Evolutionary conservation across 768 basidiomycete genomes (phyloP).

Genomic region (Asterophora parasitica): DNA sequence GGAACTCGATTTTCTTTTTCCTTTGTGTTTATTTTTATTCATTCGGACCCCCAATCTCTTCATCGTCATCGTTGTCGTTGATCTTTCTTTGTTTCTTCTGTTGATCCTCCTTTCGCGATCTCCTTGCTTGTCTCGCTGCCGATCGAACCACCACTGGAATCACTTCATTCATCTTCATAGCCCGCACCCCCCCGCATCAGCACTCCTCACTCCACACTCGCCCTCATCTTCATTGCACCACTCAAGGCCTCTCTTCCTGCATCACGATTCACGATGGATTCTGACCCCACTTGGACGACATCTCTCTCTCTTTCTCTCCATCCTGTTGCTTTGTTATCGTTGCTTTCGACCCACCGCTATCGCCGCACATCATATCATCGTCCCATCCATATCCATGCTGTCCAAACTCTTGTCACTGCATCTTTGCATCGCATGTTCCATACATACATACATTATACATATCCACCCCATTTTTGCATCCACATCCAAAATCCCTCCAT

Average conservation of each 20-base stretch:
- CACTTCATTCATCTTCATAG: too few species aligned
- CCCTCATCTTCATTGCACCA: too few species aligned
- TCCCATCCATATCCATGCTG: background rate
- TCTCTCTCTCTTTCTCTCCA: too few species aligned
- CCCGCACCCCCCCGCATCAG: too few species aligned
- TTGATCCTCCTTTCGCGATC: background rate
- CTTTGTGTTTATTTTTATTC: background rate
- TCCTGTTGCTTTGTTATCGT: background rate
- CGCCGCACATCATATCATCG: background rate
- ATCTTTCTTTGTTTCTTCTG: background rate
- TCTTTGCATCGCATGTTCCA: slow-evolving; percentile 3
- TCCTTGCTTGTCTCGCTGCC: background rate
- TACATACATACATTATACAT: background rate
- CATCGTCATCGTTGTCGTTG: background rate
- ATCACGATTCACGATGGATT: too few species aligned
- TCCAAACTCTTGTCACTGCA: background rate
- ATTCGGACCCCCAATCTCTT: background rate
- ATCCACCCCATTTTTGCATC: too few species aligned
- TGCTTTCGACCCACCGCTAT: background rate
- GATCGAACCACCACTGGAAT: background rate
- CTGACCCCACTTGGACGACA: too few species aligned
- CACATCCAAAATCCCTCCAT: too few species aligned
- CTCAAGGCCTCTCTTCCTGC: too few species aligned
- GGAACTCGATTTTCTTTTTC: slow-evolving; percentile 9
- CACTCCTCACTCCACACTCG: too few species aligned